Evolutionary conservation across 257 asterid genomes (phyloP).

Genomic region (Dorcoceras hygrometricum): DNA sequence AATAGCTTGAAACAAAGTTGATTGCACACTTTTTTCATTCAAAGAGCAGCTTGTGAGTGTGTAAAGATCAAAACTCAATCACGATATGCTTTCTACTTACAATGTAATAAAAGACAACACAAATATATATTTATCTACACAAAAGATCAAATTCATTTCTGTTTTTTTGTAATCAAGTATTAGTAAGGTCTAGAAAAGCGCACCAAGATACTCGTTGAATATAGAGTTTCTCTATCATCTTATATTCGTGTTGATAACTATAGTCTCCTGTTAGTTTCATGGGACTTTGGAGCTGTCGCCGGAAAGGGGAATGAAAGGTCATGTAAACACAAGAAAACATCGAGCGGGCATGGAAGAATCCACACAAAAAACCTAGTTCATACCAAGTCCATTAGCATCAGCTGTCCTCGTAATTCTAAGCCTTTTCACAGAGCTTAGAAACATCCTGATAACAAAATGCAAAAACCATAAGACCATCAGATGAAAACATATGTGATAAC

Average conservation of each 20-base stretch:
- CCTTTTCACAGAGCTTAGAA: slow-evolving; percentile 66
- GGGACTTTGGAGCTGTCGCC: slow-evolving; percentile 42
- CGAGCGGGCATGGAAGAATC: not conserved
- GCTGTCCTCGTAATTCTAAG: slow-evolving; percentile 71
- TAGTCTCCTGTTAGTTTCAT: slow-evolving; percentile 29
- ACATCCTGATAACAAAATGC: slow-evolving; percentile 56
- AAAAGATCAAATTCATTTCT: slow-evolving; percentile 23
- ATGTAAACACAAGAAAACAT: not conserved
- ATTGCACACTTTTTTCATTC: slow-evolving; percentile 28
- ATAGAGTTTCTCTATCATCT: slow-evolving; percentile 27
- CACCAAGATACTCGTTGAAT: slow-evolving; percentile 21
- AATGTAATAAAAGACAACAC: slow-evolving; percentile 20
- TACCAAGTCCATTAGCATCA: slow-evolving; percentile 78
- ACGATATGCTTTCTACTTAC: slow-evolving; percentile 35
- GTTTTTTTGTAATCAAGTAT: not conserved
- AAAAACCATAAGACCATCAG: slow-evolving; percentile 17
- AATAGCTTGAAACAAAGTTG: slow-evolving; percentile 22
- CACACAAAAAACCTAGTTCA: slow-evolving; percentile 4
- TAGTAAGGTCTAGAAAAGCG: slow-evolving; percentile 21
- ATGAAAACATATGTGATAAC: slow-evolving; percentile 5
- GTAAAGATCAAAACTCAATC: slow-evolving; percentile 25
- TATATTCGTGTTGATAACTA: slow-evolving; percentile 29
- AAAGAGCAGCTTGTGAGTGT: slow-evolving; percentile 21
- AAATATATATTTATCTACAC: slow-evolving; percentile 20
- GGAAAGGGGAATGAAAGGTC: slow-evolving; percentile 3